phyloP scores from a whole-genome alignment of 345 rosid species.

The Eucalyptus pumila region DNA sequence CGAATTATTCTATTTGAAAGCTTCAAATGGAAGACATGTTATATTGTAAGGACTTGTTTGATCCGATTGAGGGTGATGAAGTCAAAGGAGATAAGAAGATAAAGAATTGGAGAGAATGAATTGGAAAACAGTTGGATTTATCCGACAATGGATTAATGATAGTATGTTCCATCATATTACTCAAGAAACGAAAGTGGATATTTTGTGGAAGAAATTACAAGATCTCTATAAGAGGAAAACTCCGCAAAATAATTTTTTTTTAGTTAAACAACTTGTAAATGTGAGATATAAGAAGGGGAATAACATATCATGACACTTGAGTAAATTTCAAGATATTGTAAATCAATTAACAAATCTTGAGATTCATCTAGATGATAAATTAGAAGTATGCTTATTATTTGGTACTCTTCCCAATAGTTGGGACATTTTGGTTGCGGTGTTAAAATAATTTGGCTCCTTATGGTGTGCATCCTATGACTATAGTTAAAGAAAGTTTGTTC shows the following conservation, averaged over 20 bases:
- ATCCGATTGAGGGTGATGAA: too few species aligned
- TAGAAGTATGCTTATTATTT: too few species aligned
- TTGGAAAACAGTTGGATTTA: too few species aligned
- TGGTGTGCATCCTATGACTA: background rate
- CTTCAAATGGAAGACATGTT: too few species aligned
- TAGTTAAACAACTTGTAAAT: too few species aligned
- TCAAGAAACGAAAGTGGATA: background rate
- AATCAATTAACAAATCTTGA: background rate
- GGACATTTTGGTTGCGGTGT: background rate
- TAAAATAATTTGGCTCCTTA: background rate
- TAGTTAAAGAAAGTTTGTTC: background rate
- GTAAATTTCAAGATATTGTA: accelerated
- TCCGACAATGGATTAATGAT: too few species aligned
- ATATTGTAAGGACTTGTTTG: too few species aligned
- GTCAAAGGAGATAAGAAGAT: accelerated
- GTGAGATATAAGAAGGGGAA: too few species aligned
- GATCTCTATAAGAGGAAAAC: too few species aligned
- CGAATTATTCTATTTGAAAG: too few species aligned
- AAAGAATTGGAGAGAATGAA: accelerated
- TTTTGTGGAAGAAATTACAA: background rate
- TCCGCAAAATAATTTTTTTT: too few species aligned
- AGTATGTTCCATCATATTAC: background rate
- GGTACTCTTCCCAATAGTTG: accelerated
- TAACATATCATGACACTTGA: accelerated
- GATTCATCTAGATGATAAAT: accelerated